Evolutionary conservation across 1,284 basidiomycete genomes (phyloP).

Genomic region (Prillingera fragicola): DNA sequence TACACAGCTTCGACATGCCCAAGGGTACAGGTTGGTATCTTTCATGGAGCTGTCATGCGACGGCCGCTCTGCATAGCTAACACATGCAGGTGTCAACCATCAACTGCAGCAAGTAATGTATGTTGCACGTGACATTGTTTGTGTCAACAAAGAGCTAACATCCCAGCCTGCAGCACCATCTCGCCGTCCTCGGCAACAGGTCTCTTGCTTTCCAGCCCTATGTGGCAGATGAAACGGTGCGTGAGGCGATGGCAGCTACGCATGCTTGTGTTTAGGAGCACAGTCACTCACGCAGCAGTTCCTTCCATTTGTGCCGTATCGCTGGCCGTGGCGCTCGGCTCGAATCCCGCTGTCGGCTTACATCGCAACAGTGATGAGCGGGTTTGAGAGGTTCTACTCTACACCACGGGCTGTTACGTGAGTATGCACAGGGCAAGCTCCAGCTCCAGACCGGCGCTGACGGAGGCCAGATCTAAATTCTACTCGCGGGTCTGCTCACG

Average conservation of each 20-base stretch:
- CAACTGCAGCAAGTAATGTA: conserved; percentile 31
- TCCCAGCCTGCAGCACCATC: conserved; percentile 40
- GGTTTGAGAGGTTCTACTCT: conserved; percentile 38
- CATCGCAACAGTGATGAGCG: conserved; percentile 34
- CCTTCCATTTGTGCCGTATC: conserved; percentile 23
- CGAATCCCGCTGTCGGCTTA: conserved; percentile 42
- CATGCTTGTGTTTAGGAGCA: background rate
- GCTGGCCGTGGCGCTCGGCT: conserved; percentile 39
- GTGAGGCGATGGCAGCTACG: conserved; percentile 1
- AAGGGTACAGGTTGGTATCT: conserved; percentile 29
- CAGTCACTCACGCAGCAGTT: conserved; percentile 10
- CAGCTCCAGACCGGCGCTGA: background rate
- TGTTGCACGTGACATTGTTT: too few species aligned
- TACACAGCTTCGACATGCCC: conserved; percentile 39
- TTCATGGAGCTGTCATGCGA: background rate
- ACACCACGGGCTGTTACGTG: conserved; percentile 40
- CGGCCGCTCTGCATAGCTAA: background rate
- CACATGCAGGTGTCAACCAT: conserved; percentile 33
- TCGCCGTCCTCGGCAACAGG: conserved; percentile 39
- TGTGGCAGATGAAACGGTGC: conserved; percentile 34
- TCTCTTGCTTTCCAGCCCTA: conserved; percentile 42
- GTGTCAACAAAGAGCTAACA: too few species aligned
- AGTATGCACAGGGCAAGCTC: conserved; percentile 11
- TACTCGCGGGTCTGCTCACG: conserved; percentile 25
- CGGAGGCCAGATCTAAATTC: conserved; percentile 4